Base-by-base conservation (phyloP, 2,329 filamentous ascomycete genomes). In the Aspergillus ibericus region DNA sequence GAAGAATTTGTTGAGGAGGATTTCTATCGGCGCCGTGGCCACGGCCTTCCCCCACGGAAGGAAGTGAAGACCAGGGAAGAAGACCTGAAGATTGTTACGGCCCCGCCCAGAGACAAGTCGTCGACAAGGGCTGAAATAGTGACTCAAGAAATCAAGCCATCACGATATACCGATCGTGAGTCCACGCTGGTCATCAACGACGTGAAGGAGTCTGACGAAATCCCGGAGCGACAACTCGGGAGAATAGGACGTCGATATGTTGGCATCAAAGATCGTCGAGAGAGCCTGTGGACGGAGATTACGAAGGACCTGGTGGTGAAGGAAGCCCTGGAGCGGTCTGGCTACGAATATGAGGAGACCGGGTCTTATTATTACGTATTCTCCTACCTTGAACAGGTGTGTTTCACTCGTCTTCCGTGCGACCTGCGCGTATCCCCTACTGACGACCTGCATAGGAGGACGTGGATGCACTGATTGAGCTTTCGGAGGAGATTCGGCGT, bases 251-350 rank as follows among this genome's bases (percentile, higher is more conserved):
- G 81, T 53, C 78, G 83, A 32, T 75, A 77, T 50, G 70, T 71
- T 8, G 70, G 70, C 7, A 63, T 72, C 38, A 75, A 74, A 36
- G 69, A 77, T 44, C 70, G 70, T 27, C 71, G 68, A 35, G 83
- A 84, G 56, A 86, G 89, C 59, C 90, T 96, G 80, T 98, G 93
- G 93, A 99, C 95, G 0, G 95, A 98, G 77, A 92, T 99, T 67
- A 96, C 93, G 47, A 96, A 96, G 77, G 93, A 96, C 66, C 78
- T 98, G 35, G 91, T 98, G 15, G 82, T 88, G 59, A 87, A 89
- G 53, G 92, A 97, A 72, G 95, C 95, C 16, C 90, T 98, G 63
- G 88, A 96, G 66, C 82, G 89, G 68, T 79, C 88, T 70, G 91
- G 91, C 2, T 98, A 96, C 75, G 87, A 91, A 60, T 98, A 88